These are phyloP conservation scores for Pythium aristosporum DNA, from an alignment of 352 stramenopile species.

Conservation along the genomic window DNA sequence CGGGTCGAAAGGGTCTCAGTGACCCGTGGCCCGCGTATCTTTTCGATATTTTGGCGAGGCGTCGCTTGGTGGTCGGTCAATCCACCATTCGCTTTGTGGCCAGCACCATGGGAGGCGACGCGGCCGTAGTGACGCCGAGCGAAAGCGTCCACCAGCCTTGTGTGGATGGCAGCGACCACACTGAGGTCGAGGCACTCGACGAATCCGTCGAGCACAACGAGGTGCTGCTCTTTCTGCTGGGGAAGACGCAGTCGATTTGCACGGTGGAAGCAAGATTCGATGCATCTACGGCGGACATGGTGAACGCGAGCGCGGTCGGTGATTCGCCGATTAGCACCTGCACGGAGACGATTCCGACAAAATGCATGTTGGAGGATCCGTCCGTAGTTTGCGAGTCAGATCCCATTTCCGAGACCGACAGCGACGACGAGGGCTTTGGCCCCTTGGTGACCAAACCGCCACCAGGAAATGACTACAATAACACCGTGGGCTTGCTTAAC, in stretches of 20 bases:
- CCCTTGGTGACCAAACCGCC: not conserved
- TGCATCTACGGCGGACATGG: not conserved
- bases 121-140: too few relatives aligned
- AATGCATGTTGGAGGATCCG: not conserved
- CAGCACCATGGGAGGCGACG: not conserved
- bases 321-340: not conserved
- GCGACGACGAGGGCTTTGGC: not conserved
- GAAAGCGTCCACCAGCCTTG: not conserved
- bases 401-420: constrained; percentile 16
- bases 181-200: not conserved
- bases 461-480: not conserved
- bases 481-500: not conserved
- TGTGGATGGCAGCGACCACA: not conserved
- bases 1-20: not conserved
- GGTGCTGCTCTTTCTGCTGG: constrained; percentile 34
- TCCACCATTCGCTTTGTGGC: not conserved
- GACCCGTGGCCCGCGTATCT: constrained; percentile 19
- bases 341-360: not conserved
- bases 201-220: constrained; percentile 10
- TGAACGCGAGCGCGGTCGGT: not conserved
- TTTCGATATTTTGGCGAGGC: constrained; percentile 21
- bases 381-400: not conserved
- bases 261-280: not conserved
- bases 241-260: constrained; percentile 15
- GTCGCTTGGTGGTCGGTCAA: constrained; percentile 5